These are phyloP conservation scores for Penicillium steckii DNA, from an alignment of 495 filamentous ascomycete genomes.

Conservation along the genomic window DNA sequence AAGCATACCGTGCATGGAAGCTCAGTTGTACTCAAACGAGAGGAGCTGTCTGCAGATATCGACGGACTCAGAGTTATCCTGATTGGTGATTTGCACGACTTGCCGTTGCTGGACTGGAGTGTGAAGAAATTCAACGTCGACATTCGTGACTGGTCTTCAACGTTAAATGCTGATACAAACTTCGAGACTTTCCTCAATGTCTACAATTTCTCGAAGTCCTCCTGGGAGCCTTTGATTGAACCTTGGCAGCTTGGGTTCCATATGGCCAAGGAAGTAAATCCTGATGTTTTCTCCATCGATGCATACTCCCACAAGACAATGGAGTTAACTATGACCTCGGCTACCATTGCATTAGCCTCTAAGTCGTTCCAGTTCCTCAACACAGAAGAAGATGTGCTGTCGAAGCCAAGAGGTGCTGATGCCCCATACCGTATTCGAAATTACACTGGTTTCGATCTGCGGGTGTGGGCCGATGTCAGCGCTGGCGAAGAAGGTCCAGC, in stretches of 20 bases:
- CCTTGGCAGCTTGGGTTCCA: conserved; percentile 94
- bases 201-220: conserved; percentile 98
- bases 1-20: conserved; percentile 24
- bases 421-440: conserved; percentile 93
- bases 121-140: conserved; percentile 84
- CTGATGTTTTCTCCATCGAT: conserved; percentile 77
- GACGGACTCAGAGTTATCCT: conserved; percentile 91
- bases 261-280: conserved; percentile 73
- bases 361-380: conserved; percentile 90
- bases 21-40: conserved; percentile 66
- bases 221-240: conserved; percentile 95
- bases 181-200: conserved; percentile 94
- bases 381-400: conserved; percentile 87
- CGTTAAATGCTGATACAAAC: conserved; percentile 80
- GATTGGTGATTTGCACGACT: conserved; percentile 92
- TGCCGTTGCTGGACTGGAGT: conserved; percentile 91
- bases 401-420: conserved; percentile 88
- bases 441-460: conserved; percentile 87
- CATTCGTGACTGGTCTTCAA: conserved; percentile 86
- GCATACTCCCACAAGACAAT: conserved; percentile 83
- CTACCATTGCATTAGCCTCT: conserved; percentile 87
- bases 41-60: conserved; percentile 79
- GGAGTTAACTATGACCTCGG: conserved; percentile 89
- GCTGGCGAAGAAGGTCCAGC: conserved; percentile 61
- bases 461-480: conserved; percentile 74